phyloP scores from a whole-genome alignment of 1,284 basidiomycete species.

The Trichosporon sp. region DNA sequence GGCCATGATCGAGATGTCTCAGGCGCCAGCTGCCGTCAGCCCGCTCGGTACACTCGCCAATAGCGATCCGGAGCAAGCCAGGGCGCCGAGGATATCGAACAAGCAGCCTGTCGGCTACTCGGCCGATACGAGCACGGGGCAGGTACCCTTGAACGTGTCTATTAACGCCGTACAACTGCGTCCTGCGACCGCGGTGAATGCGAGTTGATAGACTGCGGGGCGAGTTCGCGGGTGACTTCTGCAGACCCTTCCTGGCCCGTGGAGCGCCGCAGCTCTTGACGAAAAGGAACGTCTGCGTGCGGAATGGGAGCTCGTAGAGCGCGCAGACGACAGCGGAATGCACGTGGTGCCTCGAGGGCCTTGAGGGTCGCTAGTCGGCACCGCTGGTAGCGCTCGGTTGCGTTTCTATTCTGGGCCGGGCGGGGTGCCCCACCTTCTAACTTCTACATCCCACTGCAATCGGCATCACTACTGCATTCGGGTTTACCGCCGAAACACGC shows the following conservation, averaged over 20 bases:
- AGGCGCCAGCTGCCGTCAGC: too few species aligned
- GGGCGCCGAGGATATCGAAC: not conserved
- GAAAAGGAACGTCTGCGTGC: not conserved
- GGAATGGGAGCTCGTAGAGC: not conserved
- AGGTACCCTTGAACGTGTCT: not conserved
- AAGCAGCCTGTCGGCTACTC: not conserved
- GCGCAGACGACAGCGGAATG: not conserved
- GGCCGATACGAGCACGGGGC: not conserved
- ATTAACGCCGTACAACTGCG: not conserved
- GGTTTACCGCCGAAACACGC: not conserved
- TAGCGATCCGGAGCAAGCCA: not conserved
- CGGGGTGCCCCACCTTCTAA: not conserved
- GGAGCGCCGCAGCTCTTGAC: not conserved
- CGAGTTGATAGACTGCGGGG: not conserved
- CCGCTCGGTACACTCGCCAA: not conserved
- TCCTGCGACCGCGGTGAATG: not conserved
- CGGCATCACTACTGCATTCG: not conserved
- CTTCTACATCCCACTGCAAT: not conserved
- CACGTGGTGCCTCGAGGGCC: not conserved
- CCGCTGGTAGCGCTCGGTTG: not conserved
- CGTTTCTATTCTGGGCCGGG: not conserved
- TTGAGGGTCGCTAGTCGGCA: not conserved
- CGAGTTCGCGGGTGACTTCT: not conserved
- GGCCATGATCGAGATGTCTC: too few species aligned
- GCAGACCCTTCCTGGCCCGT: not conserved